Evolutionary conservation across 106 monocot species (phyloP).

Genomic region (Amphibolis antarctica): DNA sequence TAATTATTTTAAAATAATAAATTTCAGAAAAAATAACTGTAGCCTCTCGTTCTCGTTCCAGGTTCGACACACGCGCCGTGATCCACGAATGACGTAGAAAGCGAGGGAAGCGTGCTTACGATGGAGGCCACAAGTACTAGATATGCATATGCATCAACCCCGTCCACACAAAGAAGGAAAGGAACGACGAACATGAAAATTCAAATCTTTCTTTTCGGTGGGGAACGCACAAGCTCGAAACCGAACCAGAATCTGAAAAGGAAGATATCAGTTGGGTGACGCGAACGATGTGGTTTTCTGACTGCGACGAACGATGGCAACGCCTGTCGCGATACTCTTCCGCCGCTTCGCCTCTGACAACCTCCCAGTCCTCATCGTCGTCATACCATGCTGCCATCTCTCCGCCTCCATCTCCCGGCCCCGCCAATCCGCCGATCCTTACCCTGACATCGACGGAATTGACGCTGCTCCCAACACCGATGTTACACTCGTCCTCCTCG

Average conservation of each 20-base stretch:
- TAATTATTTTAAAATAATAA: too few relatives aligned
- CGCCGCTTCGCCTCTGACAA: conserved; percentile 20
- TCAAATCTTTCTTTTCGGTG: background rate
- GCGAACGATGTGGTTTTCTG: background rate
- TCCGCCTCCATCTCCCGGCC: background rate
- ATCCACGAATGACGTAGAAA: too few relatives aligned
- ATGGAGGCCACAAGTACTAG: background rate
- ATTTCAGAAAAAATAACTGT: too few relatives aligned
- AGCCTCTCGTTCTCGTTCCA: too few relatives aligned
- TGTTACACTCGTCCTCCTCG: background rate
- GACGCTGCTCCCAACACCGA: background rate
- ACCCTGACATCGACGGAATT: conserved; percentile 6
- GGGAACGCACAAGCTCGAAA: background rate
- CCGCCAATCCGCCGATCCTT: conserved; percentile 28
- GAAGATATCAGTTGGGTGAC: background rate
- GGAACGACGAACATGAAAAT: too few relatives aligned
- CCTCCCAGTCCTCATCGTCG: conserved; percentile 30
- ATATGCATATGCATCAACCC: background rate
- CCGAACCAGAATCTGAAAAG: background rate
- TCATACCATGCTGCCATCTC: conserved; percentile 4
- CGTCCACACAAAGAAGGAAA: background rate
- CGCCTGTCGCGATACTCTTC: background rate
- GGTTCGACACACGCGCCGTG: too few relatives aligned
- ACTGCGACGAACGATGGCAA: too few relatives aligned
- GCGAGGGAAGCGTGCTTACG: too few relatives aligned